Evolutionary conservation across 441 rosid species (phyloP).

Genomic region (Breynia disticha): DNA sequence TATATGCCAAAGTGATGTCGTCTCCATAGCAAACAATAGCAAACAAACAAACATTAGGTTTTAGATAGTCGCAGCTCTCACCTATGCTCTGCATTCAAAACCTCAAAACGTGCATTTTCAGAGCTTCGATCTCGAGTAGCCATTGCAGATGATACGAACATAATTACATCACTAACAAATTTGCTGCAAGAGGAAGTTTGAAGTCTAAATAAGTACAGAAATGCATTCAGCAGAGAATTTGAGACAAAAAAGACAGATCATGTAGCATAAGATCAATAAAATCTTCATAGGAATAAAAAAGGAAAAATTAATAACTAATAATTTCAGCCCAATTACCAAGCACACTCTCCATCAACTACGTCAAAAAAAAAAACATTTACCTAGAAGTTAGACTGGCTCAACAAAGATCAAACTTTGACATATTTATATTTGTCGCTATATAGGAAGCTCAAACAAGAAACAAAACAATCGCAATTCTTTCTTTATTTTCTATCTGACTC

Average conservation of each 20-base stretch:
- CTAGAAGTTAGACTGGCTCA: background rate
- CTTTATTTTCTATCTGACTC: background rate
- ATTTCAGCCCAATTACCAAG: background rate
- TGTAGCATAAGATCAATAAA: too few species aligned
- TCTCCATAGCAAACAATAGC: background rate
- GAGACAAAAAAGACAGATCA: too few species aligned
- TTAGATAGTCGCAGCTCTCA: slow-evolving; percentile 14
- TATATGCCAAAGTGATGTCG: background rate
- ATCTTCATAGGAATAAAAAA: background rate
- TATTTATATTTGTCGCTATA: background rate
- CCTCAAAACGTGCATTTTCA: slow-evolving; percentile 92
- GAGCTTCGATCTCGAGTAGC: slow-evolving; percentile 82
- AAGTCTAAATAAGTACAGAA: too few species aligned
- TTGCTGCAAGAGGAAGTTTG: slow-evolving; percentile 50
- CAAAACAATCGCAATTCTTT: background rate
- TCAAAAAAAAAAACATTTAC: slow-evolving; percentile 1
- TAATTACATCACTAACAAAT: slow-evolving; percentile 74
- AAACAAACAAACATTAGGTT: background rate
- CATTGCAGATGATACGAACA: slow-evolving; percentile 88
- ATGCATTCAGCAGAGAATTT: too few species aligned
- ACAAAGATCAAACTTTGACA: background rate
- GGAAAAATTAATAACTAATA: background rate
- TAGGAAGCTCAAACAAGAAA: background rate
- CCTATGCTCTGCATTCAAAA: slow-evolving; percentile 78
- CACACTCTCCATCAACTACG: background rate